Evolutionary conservation across 1,139 yeast genomes (phyloP), one percentile per base, ranked within the genome.

Genomic region (Diutina catenulata): DNA sequence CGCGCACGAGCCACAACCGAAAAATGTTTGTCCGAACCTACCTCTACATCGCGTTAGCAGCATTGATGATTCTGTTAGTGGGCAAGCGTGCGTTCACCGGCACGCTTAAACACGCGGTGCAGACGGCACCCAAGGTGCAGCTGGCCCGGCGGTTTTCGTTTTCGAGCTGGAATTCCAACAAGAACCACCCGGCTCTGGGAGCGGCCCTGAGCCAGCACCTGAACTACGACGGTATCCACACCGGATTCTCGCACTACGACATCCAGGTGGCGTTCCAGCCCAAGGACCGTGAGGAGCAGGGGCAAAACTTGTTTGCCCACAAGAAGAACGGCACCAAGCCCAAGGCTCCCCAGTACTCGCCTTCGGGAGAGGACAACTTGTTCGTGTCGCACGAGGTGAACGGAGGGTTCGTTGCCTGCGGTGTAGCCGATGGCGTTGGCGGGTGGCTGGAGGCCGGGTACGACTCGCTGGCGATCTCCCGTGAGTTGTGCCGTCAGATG

Each of bases 401-500:
- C 10, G 67, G 73, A 8, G 68, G 64, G 3, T 67, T 68, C 28
- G 52, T 80, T 2, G 76, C 88, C 0, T 68, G 84, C 7, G 97
- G 95, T 8, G 96, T 91, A 1, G 91, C 96, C 3, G 98, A 91
- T 57, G 98, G 98, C 15, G 97, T 91, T 5, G 97, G 97, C 14
- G 97, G 97, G 1, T 91, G 97, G 96, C 74, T 86, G 2, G 91
- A 83, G 47, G 79, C 84, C 31, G 96, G 96, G 0, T 82, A 78
- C 48, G 96, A 88, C 54, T 83, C 95, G 2, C 74, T 81, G 42
- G 88, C 88, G 7, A 80, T 81, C 36, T 76, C 84, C 11, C 62
- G 88, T 48, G 88, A 80, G 49, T 57, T 80, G 37, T 79, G 87
- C 46, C 56, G 56, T 13, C 56, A 68, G 5, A 60, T 63, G 39